Base-by-base conservation (phyloP, 2,329 filamentous ascomycete genomes). In the Fusarium nanum region DNA sequence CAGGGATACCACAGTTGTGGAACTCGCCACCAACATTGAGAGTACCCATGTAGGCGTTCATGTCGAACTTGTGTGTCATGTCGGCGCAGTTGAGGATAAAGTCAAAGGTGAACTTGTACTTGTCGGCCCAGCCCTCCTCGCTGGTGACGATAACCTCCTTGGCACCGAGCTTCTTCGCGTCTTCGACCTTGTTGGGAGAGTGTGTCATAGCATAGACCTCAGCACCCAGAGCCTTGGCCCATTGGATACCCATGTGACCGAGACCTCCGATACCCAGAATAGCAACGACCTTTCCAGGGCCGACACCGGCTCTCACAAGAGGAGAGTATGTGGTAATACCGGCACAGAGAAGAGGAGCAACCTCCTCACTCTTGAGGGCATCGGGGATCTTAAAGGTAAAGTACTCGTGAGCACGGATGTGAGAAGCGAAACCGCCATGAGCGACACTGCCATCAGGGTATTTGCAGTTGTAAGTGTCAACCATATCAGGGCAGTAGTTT, bases 321-420 rank as follows among this genome's bases (percentile, higher is more conserved):
- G 93, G 92, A 7, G 87, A 86, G 76, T 87, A 96, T 0, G 91
- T 86, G 0, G 93, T 96, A 55, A 95, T 85, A 2, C 93, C 93
- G 3, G 89, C 93, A 76, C 93, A 95, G 28, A 95, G 84, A 83
- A 96, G 89, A 2, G 92, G 92, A 3, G 92, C 87, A 0, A 84
- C 85, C 3, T 82, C 75, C 32, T 85, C 82, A 0, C 83, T 83
- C 10, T 82, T 78, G 12, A 89, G 78, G 2, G 75, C 77, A n/a
- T 88, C 85, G 0, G 87, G 87, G 40, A 89, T 87, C 67, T 85
- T 85, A 72, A 89, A 85, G 32, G 83, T 84, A 69, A 93, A 94
- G 78, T 85, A 84, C 71, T 85, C 82, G 62, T 86, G 84, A 0
- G 81, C 83, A 27, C 84, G 79, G 25, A 86, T 83, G 59, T 86